Base-by-base conservation (phyloP, 345 rosid genomes). In the Euphorbia peplus region DNA sequence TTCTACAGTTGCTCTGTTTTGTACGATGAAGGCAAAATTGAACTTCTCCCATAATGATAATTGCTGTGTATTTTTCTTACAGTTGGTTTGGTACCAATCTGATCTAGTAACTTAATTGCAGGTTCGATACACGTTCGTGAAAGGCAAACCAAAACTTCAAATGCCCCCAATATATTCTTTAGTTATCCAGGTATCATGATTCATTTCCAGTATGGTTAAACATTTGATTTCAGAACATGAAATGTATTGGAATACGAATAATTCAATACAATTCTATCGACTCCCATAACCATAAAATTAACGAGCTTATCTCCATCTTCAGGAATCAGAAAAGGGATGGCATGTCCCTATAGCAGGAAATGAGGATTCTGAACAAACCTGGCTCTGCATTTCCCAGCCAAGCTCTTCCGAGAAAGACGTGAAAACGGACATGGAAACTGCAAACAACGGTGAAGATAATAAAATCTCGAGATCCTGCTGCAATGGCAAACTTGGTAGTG, bases 301-400 rank as follows among this genome's bases (percentile, higher is more conserved):
- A 19, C 21, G 3, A 21, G 46, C 14, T 6, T 51, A 1, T 51
- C 56, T 37, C 4, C 8, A 50, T 68, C 26, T 77, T 71, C 83
- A 93, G 97, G 97, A 93, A 82, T 90, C 93, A 16, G 95, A 79
- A 64, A 90, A 84, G 60, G 92, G 98, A 62, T 93, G 98, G 98
- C 96, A 93, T 76, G 84, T 87, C 10, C 98, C 97, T 5, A 71
- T 88, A 15, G 50, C 67, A 4, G 70, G 67, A 62, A 69, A 55
- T 18, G 78, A 76, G 16, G 84, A 80, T 56, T 64, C 81, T 53
- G 75, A 44, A 9, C 80, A 68, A 78, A 77, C 61, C 35, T 89
- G 93, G 97, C 82, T 93, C 10, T 87, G 98, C 80, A 80, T 89
- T 64, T 76, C 85, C 44, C 61, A 87, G 69, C 56, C 73, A 29